A percentile compares a stretch with the other conserved stretches of the same genome.
These are phyloP conservation scores for Halocafeteria seosinensis DNA, from an alignment of 108 stramenopile species.

Conservation along the genomic window DNA sequence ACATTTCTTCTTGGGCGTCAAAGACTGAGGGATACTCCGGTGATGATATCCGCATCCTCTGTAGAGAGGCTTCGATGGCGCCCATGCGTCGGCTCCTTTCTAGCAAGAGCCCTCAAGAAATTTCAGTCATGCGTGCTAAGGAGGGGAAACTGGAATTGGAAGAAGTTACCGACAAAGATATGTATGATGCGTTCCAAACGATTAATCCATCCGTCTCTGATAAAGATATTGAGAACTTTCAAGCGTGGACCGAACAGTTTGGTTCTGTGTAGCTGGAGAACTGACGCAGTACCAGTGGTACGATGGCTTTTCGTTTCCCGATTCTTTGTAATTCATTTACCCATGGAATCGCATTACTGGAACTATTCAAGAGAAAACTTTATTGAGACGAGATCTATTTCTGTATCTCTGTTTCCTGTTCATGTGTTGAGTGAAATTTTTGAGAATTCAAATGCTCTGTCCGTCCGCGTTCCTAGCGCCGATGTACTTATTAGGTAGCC, in stretches of 20 bases:
- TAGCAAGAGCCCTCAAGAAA: neutral
- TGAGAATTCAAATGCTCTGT: too few species aligned
- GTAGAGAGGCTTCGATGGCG: slow-evolving; percentile 53
- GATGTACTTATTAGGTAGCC: too few species aligned
- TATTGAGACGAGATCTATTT: too few species aligned
- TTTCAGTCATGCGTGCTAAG: neutral
- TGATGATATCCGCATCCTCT: slow-evolving; percentile 37
- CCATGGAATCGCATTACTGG: too few species aligned
- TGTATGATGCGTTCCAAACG: neutral
- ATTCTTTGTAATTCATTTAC: too few species aligned
- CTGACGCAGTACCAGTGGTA: too few species aligned
- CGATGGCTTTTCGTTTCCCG: too few species aligned
- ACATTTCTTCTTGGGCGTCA: slow-evolving; percentile 10
- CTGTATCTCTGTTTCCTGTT: too few species aligned
- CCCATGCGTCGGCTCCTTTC: slow-evolving; percentile 26
- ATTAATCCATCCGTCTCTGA: neutral
- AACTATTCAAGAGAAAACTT: too few species aligned
- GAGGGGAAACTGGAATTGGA: neutral
- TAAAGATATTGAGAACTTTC: neutral
- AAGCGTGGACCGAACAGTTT: neutral
- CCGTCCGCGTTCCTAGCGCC: too few species aligned
- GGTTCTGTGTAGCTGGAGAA: too few species aligned
- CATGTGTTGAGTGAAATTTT: too few species aligned
- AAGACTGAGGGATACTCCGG: slow-evolving; percentile 29
- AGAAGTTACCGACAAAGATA: neutral